Percentiles rank a stretch among this genome's conserved stretches.
These are phyloP conservation scores for Plasmodium vivax DNA, from an alignment of 169 alveolate species.

Conservation along the genomic window DNA sequence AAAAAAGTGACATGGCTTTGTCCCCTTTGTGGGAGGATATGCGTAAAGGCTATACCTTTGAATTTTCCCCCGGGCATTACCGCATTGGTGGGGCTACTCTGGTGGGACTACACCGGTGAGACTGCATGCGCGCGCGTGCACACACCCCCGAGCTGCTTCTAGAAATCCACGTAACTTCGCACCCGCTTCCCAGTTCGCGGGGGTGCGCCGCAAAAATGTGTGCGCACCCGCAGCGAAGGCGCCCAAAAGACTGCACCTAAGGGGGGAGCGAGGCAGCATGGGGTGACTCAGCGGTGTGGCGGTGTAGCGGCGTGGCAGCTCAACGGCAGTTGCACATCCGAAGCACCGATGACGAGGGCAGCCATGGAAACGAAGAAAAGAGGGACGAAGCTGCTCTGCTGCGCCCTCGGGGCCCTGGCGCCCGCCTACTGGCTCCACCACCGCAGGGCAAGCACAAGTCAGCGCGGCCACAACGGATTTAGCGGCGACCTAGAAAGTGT, in stretches of 20 bases:
- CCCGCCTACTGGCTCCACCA: slow-evolving; percentile 5
- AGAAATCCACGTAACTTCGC: neutral
- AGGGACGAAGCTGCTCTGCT: slow-evolving; percentile 3
- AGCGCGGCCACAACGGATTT: slow-evolving; percentile 12
- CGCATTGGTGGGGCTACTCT: neutral
- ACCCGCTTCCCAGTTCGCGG: neutral
- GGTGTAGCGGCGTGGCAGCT: neutral
- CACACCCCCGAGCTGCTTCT: neutral
- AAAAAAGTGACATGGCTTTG: neutral
- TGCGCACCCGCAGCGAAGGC: neutral
- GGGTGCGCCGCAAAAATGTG: too few relatives aligned
- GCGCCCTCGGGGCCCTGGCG: neutral
- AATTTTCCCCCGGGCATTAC: neutral
- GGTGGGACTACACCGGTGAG: neutral
- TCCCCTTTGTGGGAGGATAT: neutral
- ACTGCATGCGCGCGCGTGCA: neutral
- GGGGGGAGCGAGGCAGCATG: neutral
- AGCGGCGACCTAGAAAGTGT: slow-evolving; percentile 26
- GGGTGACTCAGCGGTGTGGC: neutral
- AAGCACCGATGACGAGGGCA: neutral
- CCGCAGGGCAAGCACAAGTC: slow-evolving; percentile 1
- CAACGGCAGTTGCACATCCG: neutral
- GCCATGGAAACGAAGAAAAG: slow-evolving; percentile 1
- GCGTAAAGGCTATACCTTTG: neutral
- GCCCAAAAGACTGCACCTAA: neutral